Conservation (phyloP, 352 stramenopile species). For the Globisporangium spiculum region DNA sequence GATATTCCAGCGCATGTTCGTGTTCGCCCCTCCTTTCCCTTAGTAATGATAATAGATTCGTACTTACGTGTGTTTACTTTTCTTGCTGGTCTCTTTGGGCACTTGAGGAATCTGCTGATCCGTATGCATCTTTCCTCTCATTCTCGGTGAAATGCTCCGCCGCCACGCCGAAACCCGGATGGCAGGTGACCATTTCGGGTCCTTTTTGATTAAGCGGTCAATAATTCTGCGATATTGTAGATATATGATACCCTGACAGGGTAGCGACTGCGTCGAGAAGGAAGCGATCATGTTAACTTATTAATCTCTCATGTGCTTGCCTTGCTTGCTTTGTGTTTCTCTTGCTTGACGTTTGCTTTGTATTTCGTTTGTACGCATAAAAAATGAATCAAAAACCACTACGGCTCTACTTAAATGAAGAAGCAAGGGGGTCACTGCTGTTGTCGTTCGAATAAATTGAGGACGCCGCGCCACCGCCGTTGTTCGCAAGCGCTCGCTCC, state of each 20-base stretch:
- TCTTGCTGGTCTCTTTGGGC: not conserved
- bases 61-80: slow-evolving; percentile 12
- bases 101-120: not conserved
- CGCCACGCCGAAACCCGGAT: not conserved
- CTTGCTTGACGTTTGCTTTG: slow-evolving; percentile 5
- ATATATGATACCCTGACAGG: not conserved
- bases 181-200: not conserved
- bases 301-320: not conserved
- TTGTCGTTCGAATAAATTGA: slow-evolving; percentile 12
- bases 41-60: slow-evolving; percentile 18
- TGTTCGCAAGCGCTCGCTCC: not conserved
- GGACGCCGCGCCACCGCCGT: not conserved
- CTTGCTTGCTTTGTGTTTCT: not conserved
- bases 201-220: not conserved
- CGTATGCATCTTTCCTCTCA: not conserved
- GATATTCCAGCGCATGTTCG: not conserved
- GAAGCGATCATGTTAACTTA: not conserved
- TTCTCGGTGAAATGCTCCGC: not conserved
- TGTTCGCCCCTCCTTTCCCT: not conserved
- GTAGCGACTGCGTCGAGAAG: not conserved
- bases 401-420: slow-evolving; percentile 8
- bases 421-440: slow-evolving; percentile 7
- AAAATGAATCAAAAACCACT: slow-evolving; percentile 15
- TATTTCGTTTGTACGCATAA: slow-evolving; percentile 11
- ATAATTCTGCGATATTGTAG: not conserved